Base-by-base conservation (phyloP, 2,329 filamentous ascomycete genomes). In the Pestalotiopsis sp. region DNA sequence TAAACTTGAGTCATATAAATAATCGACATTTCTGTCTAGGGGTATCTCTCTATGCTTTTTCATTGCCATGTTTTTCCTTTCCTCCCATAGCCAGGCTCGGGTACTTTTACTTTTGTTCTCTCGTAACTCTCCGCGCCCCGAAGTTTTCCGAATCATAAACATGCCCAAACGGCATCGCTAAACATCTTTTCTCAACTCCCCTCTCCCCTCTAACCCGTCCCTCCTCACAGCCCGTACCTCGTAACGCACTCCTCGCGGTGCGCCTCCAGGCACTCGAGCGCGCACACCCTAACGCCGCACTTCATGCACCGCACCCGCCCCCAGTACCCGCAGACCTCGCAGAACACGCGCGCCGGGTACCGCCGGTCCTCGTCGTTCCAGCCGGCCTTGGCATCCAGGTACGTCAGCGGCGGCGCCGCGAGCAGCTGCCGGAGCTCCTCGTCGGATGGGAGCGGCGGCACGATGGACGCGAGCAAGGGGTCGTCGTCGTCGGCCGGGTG, bases 281-380 rank as follows among this genome's bases (percentile, higher is more conserved):
- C 92, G 77, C 92, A 95, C n/a, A 93, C 89, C 73, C 90, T 85
- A 59, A 87, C 87, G n/a, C 92, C 92, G 79, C 92, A 95, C 81
- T 92, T 93, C 77, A 90, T 86, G 80, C 92, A 95, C 78, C 86
- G 87, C 59, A 93, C 89, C 55, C 89, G 83, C 2, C 92, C 92
- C 92, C 92, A 94, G 79, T 94, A 94, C 14, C 92, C 92, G 75
- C 92, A 95, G 39, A 94, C 88, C 75, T 91, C 91, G 79, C 92
- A 95, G 77, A 94, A 95, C 44, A 82, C 81, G 68, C 92, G 83
- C 60, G 82, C 81, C 2, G 91, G 90, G 70, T 89, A 89, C 73
- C 68, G 60, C 52, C 67, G 68, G 68, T 78, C 81, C 48, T 80
- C 79, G 9, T 77, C 76, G n/a, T 73, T 74, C 81, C 81, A 85